Percentiles rank a stretch among this genome's conserved stretches.
phyloP scores from a whole-genome alignment of 495 filamentous ascomycete species.

The Aspergillus sclerotioniger region DNA sequence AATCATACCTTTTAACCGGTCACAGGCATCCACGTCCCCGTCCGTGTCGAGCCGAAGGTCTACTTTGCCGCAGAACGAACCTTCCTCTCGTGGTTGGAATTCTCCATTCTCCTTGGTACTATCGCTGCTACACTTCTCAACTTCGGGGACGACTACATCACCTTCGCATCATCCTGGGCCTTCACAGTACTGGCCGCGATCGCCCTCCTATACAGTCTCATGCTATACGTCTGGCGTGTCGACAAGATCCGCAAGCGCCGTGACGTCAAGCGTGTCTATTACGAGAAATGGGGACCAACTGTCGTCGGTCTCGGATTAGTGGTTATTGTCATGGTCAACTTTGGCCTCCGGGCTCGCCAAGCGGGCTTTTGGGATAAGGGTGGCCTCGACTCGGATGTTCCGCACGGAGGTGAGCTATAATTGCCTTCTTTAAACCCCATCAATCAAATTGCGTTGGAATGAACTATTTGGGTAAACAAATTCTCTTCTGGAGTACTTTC shows the following conservation, averaged over 20 bases:
- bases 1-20: conserved; percentile 9
- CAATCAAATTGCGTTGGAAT: not conserved
- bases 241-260: conserved; percentile 75
- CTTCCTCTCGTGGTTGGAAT: conserved; percentile 96
- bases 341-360: conserved; percentile 48
- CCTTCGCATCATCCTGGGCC: conserved; percentile 65
- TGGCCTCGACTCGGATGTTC: not conserved
- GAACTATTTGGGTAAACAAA: not conserved
- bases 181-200: conserved; percentile 80
- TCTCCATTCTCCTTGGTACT: conserved; percentile 87
- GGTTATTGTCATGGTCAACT: conserved; percentile 71
- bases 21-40: conserved; percentile 82
- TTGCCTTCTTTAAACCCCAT: not conserved
- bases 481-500: not conserved
- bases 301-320: conserved; percentile 74
- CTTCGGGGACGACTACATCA: conserved; percentile 60
- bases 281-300: conserved; percentile 84
- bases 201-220: conserved; percentile 73
- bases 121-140: conserved; percentile 92
- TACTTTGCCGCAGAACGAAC: conserved; percentile 96
- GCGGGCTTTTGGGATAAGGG: conserved; percentile 32
- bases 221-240: conserved; percentile 84
- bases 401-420: conserved; percentile 8
- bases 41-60: conserved; percentile 95
- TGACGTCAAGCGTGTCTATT: conserved; percentile 72